Evolutionary conservation across 352 stramenopile species (phyloP).

Genomic region (Phytophthora idaei): DNA sequence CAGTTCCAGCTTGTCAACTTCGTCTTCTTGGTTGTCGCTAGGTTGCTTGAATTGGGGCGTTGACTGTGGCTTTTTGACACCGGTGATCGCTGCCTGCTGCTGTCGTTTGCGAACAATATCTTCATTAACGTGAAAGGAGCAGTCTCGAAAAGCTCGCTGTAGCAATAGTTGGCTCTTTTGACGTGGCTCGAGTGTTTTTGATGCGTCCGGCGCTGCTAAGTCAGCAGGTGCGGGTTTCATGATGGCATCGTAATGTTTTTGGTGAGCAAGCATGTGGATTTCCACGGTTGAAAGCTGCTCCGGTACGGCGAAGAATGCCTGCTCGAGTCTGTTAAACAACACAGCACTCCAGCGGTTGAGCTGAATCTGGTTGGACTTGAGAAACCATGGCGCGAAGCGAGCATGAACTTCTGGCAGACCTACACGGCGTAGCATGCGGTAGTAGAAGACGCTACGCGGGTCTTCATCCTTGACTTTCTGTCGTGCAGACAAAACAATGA

Average conservation of each 20-base stretch:
- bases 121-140: conserved; percentile 61
- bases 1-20: conserved; percentile 55
- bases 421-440: conserved; percentile 75
- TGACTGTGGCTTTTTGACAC: conserved; percentile 21
- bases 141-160: conserved; percentile 68
- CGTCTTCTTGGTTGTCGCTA: conserved; percentile 44
- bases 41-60: conserved; percentile 28
- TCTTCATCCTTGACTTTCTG: conserved; percentile 74
- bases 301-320: conserved; percentile 60
- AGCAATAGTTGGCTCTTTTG: conserved; percentile 67
- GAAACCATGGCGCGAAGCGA: conserved; percentile 78
- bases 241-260: conserved; percentile 47
- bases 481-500: neutral
- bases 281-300: conserved; percentile 70
- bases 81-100: conserved; percentile 16
- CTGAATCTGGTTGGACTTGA: conserved; percentile 75
- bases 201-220: conserved; percentile 11
- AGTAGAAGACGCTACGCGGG: conserved; percentile 74
- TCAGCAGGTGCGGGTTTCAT: conserved; percentile 33
- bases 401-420: conserved; percentile 74
- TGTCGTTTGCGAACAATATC: conserved; percentile 27
- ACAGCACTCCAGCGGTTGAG: conserved; percentile 73
- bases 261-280: conserved; percentile 60
- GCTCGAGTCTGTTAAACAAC: conserved; percentile 70
- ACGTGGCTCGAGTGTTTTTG: conserved; percentile 37